Evolutionary conservation across 2,329 filamentous ascomycete genomes (phyloP), one percentile per base, ranked within the genome.

Genomic region (Stagonosporopsis vannaccii): DNA sequence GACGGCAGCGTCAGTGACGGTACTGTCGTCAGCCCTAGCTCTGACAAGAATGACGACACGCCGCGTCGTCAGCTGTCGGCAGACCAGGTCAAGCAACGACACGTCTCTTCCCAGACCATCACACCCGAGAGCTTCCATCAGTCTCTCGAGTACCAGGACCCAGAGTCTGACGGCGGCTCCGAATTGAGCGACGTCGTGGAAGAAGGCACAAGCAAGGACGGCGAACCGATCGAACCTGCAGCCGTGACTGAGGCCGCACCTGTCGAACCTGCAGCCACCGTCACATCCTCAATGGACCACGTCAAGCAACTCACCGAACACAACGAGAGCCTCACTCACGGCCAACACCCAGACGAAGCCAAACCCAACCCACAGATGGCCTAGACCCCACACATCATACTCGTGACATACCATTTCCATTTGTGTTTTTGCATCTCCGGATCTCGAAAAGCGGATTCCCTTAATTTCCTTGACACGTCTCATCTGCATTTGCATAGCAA

Each of bases 151-250:
- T 65, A 65, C 7, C 60, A 69, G 22, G 53, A 60, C 4, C 22
- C 25, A 2, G 68, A 70, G 37, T 63, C 62, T 6, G 67, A 72
- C 20, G 61, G 62, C 22, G 63, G 60, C 4, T 70, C 69, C 1
- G 69, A 73, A 11, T 68, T 74, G 66, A 74, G 71, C 52, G 71
- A 74, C 28, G 73, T 74, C 22, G 66, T 65, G 6, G 72, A 75
- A 49, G 71, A 73, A 42, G 22, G 41, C 23, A 56, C 46, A 32
- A 56, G 46, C 46, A 56, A 56, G 19, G 53, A 56, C 15, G 47
- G 53, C 6, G 47, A 42, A 17, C 41, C 42, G 17, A 8, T 42
- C 13, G 52, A 32, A 12, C 8, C 41, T 17, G 11, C 43, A 6
- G 30, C 28, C 19, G 26, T n/a, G 23, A 7, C 35, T 5, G 39